Percentiles rank a stretch among this genome's conserved stretches.
phyloP scores from a whole-genome alignment of 345 rosid genomes.

The Ailanthus altissimus region DNA sequence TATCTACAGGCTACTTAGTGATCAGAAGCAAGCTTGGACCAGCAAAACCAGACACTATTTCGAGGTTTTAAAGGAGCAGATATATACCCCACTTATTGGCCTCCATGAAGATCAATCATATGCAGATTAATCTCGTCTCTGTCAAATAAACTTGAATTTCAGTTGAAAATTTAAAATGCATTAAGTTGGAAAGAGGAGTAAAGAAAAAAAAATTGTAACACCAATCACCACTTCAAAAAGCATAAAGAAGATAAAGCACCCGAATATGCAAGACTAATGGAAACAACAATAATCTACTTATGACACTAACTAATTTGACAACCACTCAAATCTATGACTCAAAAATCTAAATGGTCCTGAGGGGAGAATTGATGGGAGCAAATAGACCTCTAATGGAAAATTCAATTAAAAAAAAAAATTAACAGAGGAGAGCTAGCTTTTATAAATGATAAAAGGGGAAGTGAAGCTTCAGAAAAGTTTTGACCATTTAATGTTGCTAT shows the following conservation, averaged over 20 bases:
- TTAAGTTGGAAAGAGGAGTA: background rate
- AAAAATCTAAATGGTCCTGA: background rate
- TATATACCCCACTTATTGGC: background rate
- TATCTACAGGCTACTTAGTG: background rate
- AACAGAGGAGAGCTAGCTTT: background rate
- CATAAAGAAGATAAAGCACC: background rate
- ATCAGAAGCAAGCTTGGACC: background rate
- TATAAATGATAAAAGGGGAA: background rate
- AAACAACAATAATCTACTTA: background rate
- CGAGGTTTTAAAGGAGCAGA: background rate
- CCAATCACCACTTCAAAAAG: background rate
- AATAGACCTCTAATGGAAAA: background rate
- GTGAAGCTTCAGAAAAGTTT: background rate
- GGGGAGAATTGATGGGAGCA: background rate
- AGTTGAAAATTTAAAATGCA: background rate
- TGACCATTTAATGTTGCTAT: background rate
- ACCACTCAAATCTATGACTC: background rate
- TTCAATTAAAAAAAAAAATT: background rate
- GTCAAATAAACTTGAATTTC: background rate
- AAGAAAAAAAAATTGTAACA: background rate
- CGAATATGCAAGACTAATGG: background rate
- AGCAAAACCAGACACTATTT: background rate
- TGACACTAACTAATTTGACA: background rate
- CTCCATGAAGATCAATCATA: background rate
- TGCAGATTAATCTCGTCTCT: background rate